These are phyloP conservation scores for Ophiocordyceps camponoti-floridani DNA, from an alignment of 2,329 filamentous ascomycete genomes.

Conservation along the genomic window DNA sequence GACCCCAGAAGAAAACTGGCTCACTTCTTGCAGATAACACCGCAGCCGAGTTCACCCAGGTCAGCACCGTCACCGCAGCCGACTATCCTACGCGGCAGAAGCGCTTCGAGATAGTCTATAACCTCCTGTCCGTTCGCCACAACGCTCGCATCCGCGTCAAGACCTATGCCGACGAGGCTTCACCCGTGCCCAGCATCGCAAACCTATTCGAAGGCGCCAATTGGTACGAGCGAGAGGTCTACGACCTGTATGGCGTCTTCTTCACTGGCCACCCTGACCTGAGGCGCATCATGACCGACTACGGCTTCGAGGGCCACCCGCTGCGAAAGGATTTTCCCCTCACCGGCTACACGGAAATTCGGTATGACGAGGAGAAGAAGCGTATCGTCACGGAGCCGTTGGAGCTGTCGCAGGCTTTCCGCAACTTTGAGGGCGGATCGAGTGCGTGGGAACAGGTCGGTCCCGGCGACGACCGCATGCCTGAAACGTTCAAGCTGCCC, in stretches of 20 bases:
- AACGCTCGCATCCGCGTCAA: slow-evolving; percentile 95
- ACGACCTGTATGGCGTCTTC: slow-evolving; percentile 95
- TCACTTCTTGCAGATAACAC: slow-evolving; percentile 55
- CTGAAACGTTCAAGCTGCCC: slow-evolving; percentile 82
- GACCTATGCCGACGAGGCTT: slow-evolving; percentile 94
- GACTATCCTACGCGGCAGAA: slow-evolving; percentile 92
- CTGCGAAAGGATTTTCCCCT: slow-evolving; percentile 95
- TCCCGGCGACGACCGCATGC: slow-evolving; percentile 57
- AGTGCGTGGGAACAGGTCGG: slow-evolving; percentile 51
- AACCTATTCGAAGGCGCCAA: slow-evolving; percentile 85
- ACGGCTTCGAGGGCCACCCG: slow-evolving; percentile 95
- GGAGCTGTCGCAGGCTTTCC: slow-evolving; percentile 94
- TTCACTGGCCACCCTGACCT: slow-evolving; percentile 91
- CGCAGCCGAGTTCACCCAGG: slow-evolving; percentile 85
- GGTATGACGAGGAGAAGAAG: slow-evolving; percentile 99
- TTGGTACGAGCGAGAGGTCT: slow-evolving; percentile 97
- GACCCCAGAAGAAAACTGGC: not conserved
- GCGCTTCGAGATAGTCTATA: slow-evolving; percentile 97
- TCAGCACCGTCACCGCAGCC: slow-evolving; percentile 82
- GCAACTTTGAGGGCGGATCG: slow-evolving; percentile 88
- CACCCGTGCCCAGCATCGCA: slow-evolving; percentile 78
- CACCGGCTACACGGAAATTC: slow-evolving; percentile 93
- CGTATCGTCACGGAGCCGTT: slow-evolving; percentile 94
- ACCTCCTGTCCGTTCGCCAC: slow-evolving; percentile 85
- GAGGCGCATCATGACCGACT: slow-evolving; percentile 96